Evolutionary conservation across 2,329 filamentous ascomycete species (phyloP).

Genomic region (Colletotrichum magnum): DNA sequence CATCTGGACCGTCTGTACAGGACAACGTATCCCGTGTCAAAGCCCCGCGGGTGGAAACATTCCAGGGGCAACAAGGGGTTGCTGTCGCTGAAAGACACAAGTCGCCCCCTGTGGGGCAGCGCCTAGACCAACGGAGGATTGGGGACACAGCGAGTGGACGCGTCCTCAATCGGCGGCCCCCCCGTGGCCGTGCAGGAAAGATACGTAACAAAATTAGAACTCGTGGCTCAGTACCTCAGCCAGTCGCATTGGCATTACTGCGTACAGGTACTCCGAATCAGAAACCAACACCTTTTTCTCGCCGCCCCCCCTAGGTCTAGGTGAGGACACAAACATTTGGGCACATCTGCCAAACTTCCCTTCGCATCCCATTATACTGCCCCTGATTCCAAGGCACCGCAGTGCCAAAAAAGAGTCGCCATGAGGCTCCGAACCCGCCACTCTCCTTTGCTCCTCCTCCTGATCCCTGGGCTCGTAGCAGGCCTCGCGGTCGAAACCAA

Average conservation of each 20-base stretch:
- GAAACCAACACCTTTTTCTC: constrained; percentile 32
- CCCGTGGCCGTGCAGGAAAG: constrained; percentile 39
- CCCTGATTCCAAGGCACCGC: constrained; percentile 14
- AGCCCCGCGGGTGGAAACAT: constrained; percentile 14
- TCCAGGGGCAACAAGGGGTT: constrained; percentile 7
- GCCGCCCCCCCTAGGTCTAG: constrained; percentile 17
- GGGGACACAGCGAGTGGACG: constrained; percentile 25
- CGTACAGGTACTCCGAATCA: constrained; percentile 13
- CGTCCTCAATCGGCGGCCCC: constrained; percentile 29
- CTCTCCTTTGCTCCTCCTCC: constrained; percentile 71
- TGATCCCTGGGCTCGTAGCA: constrained; percentile 68
- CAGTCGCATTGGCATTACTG: constrained; percentile 28
- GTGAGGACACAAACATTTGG: constrained; percentile 24
- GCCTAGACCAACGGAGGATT: constrained; percentile 29
- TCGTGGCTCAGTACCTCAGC: constrained; percentile 28
- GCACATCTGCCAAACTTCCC: constrained; percentile 17
- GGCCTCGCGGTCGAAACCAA: constrained; percentile 51
- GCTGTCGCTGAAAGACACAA: constrained; percentile 3
- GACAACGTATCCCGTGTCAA: constrained; percentile 23
- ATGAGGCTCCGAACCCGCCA: constrained; percentile 73
- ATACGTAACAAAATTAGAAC: constrained; percentile 39
- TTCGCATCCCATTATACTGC: constrained; percentile 15
- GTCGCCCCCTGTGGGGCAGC: constrained; percentile 29
- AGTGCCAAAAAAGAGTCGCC: constrained; percentile 43
- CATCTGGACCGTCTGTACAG: constrained; percentile 20